Conservation (phyloP, 768 basidiomycete species). For the Galerina marginata region DNA sequence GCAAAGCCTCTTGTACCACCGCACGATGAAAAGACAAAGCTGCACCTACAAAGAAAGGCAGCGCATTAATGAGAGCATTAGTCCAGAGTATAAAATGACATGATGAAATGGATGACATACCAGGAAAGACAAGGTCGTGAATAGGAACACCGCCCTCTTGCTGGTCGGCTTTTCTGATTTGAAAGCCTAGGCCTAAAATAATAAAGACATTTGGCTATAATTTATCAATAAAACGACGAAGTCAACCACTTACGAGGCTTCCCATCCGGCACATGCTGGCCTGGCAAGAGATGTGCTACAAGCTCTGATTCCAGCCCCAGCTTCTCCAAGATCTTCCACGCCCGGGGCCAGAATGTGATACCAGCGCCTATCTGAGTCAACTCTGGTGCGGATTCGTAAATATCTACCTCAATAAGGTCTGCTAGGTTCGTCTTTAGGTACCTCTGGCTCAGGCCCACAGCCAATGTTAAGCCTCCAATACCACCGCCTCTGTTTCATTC, state of each 20-base stretch:
- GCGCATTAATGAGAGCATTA: neutral
- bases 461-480: constrained; percentile 34
- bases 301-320: constrained; percentile 25
- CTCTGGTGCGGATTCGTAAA: constrained; percentile 45
- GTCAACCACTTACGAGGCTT: constrained; percentile 13
- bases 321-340: constrained; percentile 32
- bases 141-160: constrained; percentile 27
- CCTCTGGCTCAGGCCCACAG: constrained; percentile 27
- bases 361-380: constrained; percentile 46
- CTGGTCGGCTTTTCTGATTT: constrained; percentile 39
- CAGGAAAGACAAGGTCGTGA: constrained; percentile 31
- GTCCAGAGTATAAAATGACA: too few relatives aligned
- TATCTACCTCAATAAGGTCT: constrained; percentile 33
- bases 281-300: constrained; percentile 18
- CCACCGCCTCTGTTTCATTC: constrained; percentile 30
- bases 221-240: neutral
- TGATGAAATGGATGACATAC: constrained; percentile 16
- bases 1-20: constrained; percentile 51
- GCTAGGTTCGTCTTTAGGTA: constrained; percentile 34
- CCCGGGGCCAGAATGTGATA: constrained; percentile 36
- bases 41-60: constrained; percentile 13
- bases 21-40: constrained; percentile 51
- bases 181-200: constrained; percentile 27
- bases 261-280: constrained; percentile 21
- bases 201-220: neutral